Evolutionary conservation across 140 eudicot species (phyloP).

Genomic region (Senecio squalidus): DNA sequence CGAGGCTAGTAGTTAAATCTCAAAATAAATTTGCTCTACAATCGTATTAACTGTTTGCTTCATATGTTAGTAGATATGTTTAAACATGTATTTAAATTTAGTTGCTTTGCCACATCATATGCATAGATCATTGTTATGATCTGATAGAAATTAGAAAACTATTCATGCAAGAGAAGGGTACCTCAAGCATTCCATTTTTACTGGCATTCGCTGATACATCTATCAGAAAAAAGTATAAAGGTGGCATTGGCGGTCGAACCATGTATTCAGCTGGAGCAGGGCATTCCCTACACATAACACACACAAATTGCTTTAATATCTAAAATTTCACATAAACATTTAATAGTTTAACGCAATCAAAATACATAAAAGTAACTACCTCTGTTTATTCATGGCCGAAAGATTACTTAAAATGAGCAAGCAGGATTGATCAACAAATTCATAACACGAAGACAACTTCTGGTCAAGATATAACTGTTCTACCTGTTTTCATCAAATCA

Average conservation of each 20-base stretch:
- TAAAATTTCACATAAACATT: not conserved
- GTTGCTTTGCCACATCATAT: not conserved
- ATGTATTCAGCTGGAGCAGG: constrained; percentile 92
- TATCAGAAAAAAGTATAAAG: constrained; percentile 68
- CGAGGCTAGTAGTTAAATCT: too few species aligned
- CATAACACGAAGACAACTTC: constrained; percentile 63
- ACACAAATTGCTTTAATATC: not conserved
- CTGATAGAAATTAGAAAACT: not conserved
- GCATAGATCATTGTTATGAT: not conserved
- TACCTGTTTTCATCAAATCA: too few species aligned
- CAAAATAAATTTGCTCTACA: too few species aligned
- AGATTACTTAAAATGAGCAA: constrained; percentile 40
- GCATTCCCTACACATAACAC: constrained; percentile 51
- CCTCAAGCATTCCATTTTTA: constrained; percentile 89
- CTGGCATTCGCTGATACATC: constrained; percentile 74
- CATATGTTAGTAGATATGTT: too few species aligned
- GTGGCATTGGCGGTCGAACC: constrained; percentile 99
- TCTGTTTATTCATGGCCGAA: constrained; percentile 49
- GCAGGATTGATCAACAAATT: constrained; percentile 54
- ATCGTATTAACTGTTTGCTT: too few species aligned
- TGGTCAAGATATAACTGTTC: constrained; percentile 68
- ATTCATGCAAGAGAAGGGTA: constrained; percentile 17
- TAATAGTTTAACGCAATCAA: too few species aligned
- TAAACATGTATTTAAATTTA: too few species aligned
- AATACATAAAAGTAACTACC: constrained; percentile 29